phyloP scores from a whole-genome alignment of 495 filamentous ascomycete species.

The Penicillium cataractarum region DNA sequence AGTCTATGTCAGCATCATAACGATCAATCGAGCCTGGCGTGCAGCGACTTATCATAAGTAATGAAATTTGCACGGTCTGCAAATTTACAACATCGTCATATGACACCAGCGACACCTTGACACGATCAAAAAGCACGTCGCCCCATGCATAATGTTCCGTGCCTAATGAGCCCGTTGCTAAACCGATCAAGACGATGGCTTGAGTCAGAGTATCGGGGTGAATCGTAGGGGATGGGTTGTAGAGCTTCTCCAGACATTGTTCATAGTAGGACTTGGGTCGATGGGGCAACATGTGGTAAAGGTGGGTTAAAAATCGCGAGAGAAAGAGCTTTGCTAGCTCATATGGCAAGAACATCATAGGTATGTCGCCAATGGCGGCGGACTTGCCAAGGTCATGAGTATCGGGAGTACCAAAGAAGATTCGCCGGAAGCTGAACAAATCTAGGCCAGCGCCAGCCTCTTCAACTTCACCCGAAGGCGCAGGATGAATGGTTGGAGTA shows the following conservation, averaged over 20 bases:
- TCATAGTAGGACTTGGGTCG: constrained; percentile 33
- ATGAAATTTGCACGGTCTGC: constrained; percentile 45
- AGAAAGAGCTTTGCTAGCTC: constrained; percentile 41
- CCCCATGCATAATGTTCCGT: constrained; percentile 44
- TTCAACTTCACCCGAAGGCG: constrained; percentile 40
- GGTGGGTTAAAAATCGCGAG: constrained; percentile 35
- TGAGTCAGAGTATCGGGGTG: constrained; percentile 32
- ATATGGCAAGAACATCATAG: constrained; percentile 42
- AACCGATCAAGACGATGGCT: constrained; percentile 34
- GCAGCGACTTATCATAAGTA: constrained; percentile 48
- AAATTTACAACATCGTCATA: constrained; percentile 50
- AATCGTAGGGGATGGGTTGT: constrained; percentile 24
- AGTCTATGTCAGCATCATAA: neutral
- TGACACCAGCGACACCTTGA: constrained; percentile 36
- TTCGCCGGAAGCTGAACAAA: constrained; percentile 47
- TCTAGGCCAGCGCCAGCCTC: constrained; percentile 50
- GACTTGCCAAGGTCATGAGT: constrained; percentile 30
- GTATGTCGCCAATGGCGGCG: constrained; percentile 20
- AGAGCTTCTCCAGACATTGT: constrained; percentile 38
- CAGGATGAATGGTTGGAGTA: constrained; percentile 27
- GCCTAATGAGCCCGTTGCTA: constrained; percentile 39
- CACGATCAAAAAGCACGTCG: constrained; percentile 44
- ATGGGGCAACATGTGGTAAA: constrained; percentile 41
- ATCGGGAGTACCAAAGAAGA: constrained; percentile 50
- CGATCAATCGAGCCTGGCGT: neutral